Conservation (phyloP, 257 asterid species). For the Nicotiana benthamiana region DNA sequence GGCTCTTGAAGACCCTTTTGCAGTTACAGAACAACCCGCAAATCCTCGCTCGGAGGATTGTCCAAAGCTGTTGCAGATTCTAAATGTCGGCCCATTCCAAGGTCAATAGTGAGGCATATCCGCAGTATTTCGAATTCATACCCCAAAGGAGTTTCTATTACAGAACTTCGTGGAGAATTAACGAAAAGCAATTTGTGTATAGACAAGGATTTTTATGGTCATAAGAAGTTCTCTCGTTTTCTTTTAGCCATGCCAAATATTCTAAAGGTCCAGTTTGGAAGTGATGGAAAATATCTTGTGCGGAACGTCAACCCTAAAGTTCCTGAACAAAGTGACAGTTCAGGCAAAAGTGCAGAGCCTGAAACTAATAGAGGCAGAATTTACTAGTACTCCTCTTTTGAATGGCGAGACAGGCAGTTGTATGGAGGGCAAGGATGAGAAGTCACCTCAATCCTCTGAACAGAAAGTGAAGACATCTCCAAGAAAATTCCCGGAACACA, state of each 20-base stretch:
- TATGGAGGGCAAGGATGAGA: constrained; percentile 21
- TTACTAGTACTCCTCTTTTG: constrained; percentile 11
- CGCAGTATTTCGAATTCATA: constrained; percentile 33
- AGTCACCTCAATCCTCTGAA: constrained; percentile 17
- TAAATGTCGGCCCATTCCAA: constrained; percentile 54
- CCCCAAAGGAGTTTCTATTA: constrained; percentile 57
- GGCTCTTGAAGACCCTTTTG: constrained; percentile 72
- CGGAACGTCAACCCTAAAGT: constrained; percentile 23
- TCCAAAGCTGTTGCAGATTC: constrained; percentile 34
- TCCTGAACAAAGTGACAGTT: constrained; percentile 25
- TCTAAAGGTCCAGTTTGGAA: constrained; percentile 36
- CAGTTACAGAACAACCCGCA: constrained; percentile 33
- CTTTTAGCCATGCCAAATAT: constrained; percentile 66
- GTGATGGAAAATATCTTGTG: constrained; percentile 35
- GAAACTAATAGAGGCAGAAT: constrained; percentile 18
- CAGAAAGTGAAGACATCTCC: constrained; percentile 19
- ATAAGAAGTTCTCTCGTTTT: constrained; percentile 65
- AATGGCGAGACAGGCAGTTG: constrained; percentile 20
- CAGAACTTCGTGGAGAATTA: constrained; percentile 54
- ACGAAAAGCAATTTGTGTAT: constrained; percentile 29
- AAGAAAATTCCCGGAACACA: constrained; percentile 12
- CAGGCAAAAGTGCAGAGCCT: constrained; percentile 19
- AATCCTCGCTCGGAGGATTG: constrained; percentile 21
- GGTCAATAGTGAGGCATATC: constrained; percentile 41
- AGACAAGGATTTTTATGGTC: constrained; percentile 66